phyloP scores from a whole-genome alignment of 441 rosid genomes.

The Pelargonium citronellum region DNA sequence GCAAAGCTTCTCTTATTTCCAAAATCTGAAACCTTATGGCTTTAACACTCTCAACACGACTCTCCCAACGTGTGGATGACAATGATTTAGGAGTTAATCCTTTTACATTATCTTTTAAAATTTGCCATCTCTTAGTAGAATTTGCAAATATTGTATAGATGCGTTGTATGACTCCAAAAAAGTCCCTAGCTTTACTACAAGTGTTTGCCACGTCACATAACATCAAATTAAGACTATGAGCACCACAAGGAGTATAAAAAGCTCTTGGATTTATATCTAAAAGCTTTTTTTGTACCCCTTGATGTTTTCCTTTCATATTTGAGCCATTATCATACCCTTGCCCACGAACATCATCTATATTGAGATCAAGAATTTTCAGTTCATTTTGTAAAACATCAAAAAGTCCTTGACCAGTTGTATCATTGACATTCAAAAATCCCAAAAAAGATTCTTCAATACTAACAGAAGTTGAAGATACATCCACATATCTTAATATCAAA shows the following conservation, averaged over 20 bases:
- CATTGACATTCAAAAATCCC: background rate
- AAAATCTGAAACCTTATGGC: background rate
- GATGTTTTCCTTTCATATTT: background rate
- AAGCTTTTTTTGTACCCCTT: background rate
- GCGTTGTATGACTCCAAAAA: background rate
- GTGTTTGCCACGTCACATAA: background rate
- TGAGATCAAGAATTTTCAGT: background rate
- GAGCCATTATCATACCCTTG: background rate
- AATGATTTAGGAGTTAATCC: background rate
- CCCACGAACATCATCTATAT: background rate
- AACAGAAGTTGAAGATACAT: background rate
- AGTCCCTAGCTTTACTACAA: background rate
- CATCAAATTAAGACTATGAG: background rate
- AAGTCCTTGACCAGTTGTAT: background rate
- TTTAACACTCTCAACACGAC: background rate
- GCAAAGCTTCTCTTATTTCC: background rate
- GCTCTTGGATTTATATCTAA: background rate
- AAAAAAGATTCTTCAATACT: background rate
- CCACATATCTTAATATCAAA: background rate
- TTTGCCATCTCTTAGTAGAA: background rate
- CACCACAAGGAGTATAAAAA: background rate
- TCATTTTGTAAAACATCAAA: background rate
- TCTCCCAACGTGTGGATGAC: background rate
- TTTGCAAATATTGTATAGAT: background rate
- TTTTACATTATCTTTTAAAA: background rate